These are phyloP conservation scores for Porcisia deanei DNA, from an alignment of 208 protist species.

Conservation along the genomic window DNA sequence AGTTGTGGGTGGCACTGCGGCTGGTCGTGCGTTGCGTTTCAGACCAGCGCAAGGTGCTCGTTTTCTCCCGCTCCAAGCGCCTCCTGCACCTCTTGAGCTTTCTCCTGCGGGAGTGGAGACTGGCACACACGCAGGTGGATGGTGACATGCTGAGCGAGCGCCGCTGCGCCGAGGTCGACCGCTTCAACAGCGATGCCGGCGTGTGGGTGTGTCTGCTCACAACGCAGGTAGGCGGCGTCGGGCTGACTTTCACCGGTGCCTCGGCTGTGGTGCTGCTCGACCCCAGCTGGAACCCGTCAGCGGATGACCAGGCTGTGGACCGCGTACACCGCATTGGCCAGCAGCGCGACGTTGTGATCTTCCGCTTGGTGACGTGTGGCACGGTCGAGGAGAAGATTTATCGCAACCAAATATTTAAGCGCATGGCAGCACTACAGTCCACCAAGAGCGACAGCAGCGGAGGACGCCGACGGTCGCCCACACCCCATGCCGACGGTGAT, in stretches of 20 bases:
- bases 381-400: conserved; percentile 99
- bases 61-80: conserved; percentile 82
- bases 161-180: conserved; percentile 61
- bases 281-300: conserved; percentile 96
- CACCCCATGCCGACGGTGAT: conserved; percentile 5
- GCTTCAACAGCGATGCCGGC: conserved; percentile 77
- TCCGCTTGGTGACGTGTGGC: conserved; percentile 94
- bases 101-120: conserved; percentile 40
- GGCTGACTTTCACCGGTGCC: conserved; percentile 95
- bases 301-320: conserved; percentile 97
- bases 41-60: conserved; percentile 57
- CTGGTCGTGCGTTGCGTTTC: conserved; percentile 45
- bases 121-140: conserved; percentile 65
- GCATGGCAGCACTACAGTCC: conserved; percentile 73
- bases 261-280: conserved; percentile 97
- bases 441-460: background rate
- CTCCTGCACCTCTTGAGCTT: conserved; percentile 57
- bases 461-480: background rate
- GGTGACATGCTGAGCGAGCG: conserved; percentile 51
- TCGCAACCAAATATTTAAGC: conserved; percentile 97
- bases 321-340: conserved; percentile 98
- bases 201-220: conserved; percentile 94
- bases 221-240: conserved; percentile 97
- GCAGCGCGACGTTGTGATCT: conserved; percentile 93
- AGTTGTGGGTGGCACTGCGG: conserved; percentile 61